Conservation (phyloP, 2,329 filamentous ascomycete genomes). For the Xylaria sp. region DNA sequence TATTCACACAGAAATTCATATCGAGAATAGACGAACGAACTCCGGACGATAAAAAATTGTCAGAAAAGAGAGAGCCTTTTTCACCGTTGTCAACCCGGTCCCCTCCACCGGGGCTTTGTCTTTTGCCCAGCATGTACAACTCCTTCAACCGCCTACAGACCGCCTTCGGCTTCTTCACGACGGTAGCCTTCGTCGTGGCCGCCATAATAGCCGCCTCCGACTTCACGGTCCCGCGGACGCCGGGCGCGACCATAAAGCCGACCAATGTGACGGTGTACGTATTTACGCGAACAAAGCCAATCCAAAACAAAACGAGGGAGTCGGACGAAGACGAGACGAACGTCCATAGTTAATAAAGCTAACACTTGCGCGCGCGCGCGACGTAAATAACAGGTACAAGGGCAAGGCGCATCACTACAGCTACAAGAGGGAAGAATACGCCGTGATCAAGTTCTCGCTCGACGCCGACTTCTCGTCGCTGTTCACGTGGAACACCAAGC, state of each 20-base stretch:
- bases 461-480: slow-evolving; percentile 89
- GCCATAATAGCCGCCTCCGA: slow-evolving; percentile 82
- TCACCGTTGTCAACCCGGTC: background rate
- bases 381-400: slow-evolving; percentile 65
- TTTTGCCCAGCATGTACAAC: slow-evolving; percentile 78
- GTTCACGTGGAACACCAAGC: slow-evolving; percentile 99
- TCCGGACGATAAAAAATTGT: background rate
- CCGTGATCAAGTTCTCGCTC: slow-evolving; percentile 89
- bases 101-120: slow-evolving; percentile 10
- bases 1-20: background rate
- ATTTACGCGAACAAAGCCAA: background rate
- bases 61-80: background rate
- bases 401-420: slow-evolving; percentile 97
- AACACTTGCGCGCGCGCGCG: background rate
- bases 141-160: slow-evolving; percentile 84
- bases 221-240: slow-evolving; percentile 71
- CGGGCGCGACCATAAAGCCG: slow-evolving; percentile 67
- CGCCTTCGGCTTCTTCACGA: slow-evolving; percentile 98
- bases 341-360: slow-evolving; percentile 1
- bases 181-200: slow-evolving; percentile 82
- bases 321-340: too few species aligned
- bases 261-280: slow-evolving; percentile 84
- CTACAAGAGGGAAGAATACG: slow-evolving; percentile 92
- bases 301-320: too few species aligned
- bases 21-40: background rate